Base-by-base conservation (phyloP, 352 stramenopile genomes). In the Lagenidium sp. region DNA sequence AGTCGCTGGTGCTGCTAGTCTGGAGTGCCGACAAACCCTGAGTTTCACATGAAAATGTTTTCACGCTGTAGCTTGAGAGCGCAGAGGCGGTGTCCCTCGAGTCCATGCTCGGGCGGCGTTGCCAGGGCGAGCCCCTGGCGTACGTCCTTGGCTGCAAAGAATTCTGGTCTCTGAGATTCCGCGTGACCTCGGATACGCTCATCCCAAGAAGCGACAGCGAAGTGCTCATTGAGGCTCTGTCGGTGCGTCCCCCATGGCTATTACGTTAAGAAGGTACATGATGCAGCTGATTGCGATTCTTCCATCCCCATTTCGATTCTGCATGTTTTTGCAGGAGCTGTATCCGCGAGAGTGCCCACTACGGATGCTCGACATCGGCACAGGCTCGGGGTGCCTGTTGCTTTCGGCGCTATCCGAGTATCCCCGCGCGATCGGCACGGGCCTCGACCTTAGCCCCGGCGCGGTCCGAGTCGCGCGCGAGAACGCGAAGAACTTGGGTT, bases 161-260 rank as follows among this genome's bases (percentile, higher is more conserved):
- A 53, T 92, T 92, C 45, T 92, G 77, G 76, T 86, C 74, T 1
- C 50, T 89, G 35, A 44, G 62, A 3, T 76, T 89, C 23, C 12
- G 25, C 22, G 72, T 89, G 15, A 64, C 69, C 0, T 54, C 34
- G 1, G 64, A 79, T 16, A 89, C 76, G 21, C 66, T 92, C 25
- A 89, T 92, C 42, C 79, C 79, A 25, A 74, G 79, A n/a, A 81
- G 63, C 26, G 79, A 92, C 43, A 89, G 74, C 37, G 79, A 92
- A 60, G 60, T 85, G 18, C 67, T 92, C 5, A 74, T 92, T 46
- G 76, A 92, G 21, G 75, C 71, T 26, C 53, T 89, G 5, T 36
- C 63, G 47, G 75, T 87, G 45, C 36, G 65, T 49, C 20, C n/a
- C 24, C 7, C 1, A 12, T 6, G 8, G 39, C 35, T 18, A 21